Evolutionary conservation across 768 basidiomycete species (phyloP).

Genomic region (Auricularia sp.): DNA sequence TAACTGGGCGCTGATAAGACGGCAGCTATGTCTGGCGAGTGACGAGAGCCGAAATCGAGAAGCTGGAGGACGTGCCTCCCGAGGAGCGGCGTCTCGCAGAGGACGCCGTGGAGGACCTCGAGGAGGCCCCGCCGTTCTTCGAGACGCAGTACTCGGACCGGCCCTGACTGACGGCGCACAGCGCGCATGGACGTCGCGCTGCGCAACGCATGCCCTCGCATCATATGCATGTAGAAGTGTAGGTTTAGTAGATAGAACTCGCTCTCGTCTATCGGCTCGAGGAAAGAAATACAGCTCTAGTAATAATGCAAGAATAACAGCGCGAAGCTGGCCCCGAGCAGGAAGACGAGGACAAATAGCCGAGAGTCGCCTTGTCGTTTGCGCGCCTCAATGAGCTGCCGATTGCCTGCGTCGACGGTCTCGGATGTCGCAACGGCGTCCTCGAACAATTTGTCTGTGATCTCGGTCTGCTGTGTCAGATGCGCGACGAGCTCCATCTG

Average conservation of each 20-base stretch:
- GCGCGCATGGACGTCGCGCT: not conserved
- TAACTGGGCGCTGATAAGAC: slow-evolving; percentile 6
- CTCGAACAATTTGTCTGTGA: slow-evolving; percentile 89
- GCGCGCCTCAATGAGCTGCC: slow-evolving; percentile 81
- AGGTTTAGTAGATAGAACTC: not conserved
- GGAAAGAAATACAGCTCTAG: slow-evolving; percentile 21
- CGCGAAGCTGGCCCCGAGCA: slow-evolving; percentile 84
- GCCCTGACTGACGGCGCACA: slow-evolving; percentile 3
- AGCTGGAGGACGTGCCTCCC: slow-evolving; percentile 37
- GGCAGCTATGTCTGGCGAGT: slow-evolving; percentile 55
- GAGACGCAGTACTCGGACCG: slow-evolving; percentile 8
- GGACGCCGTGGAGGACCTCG: slow-evolving; percentile 48
- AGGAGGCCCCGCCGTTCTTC: slow-evolving; percentile 33
- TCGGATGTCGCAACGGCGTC: slow-evolving; percentile 84
- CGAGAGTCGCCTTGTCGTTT: slow-evolving; percentile 79
- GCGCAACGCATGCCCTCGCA: not conserved
- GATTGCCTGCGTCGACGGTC: slow-evolving; percentile 81
- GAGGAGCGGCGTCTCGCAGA: slow-evolving; percentile 45
- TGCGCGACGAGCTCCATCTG: slow-evolving; percentile 89
- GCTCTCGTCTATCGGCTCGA: not conserved
- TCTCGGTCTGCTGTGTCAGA: slow-evolving; percentile 78
- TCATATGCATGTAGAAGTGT: not conserved
- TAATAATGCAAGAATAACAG: slow-evolving; percentile 92
- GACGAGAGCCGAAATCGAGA: slow-evolving; percentile 50
- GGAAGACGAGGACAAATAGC: slow-evolving; percentile 82